Conservation (phyloP, 108 stramenopile species). For the Skeletonema menzelii region DNA sequence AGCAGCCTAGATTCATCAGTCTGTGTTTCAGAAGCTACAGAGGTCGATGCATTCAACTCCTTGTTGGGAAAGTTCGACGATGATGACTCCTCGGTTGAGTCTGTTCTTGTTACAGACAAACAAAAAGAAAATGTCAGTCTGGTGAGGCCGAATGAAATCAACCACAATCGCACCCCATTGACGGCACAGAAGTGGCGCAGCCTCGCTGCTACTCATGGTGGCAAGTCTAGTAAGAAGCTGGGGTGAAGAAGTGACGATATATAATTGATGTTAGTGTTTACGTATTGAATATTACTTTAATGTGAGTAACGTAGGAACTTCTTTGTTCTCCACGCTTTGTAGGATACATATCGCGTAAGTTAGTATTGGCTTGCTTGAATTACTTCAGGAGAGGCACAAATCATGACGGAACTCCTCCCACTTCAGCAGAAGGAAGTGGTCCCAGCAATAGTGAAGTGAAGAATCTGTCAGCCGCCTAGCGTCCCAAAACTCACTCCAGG, state of each 20-base stretch:
- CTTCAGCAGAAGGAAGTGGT: no score
- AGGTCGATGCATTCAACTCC: slow-evolving; percentile 36
- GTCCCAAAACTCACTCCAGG: no score
- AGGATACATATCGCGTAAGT: no score
- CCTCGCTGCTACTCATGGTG: slow-evolving; percentile 46
- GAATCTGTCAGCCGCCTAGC: no score
- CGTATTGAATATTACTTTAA: no score
- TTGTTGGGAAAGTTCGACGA: slow-evolving; percentile 28
- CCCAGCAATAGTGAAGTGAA: no score
- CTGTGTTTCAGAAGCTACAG: slow-evolving; percentile 36
- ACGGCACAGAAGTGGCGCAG: slow-evolving; percentile 64
- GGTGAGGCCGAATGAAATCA: slow-evolving; percentile 41
- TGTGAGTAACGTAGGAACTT: no score
- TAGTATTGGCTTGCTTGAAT: no score
- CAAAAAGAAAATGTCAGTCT: slow-evolving; percentile 19
- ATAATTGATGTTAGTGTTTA: background rate
- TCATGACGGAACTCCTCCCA: no score
- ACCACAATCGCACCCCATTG: slow-evolving; percentile 38
- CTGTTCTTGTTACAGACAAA: background rate
- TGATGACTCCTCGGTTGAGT: slow-evolving; percentile 16
- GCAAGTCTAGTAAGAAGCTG: no score
- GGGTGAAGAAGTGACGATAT: slow-evolving; percentile 5
- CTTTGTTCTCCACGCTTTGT: no score
- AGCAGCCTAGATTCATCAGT: slow-evolving; percentile 13
- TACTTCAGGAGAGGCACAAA: no score